Evolutionary conservation across 192 early-diverging fungal species (phyloP), one percentile per base, ranked within the genome.

Genomic region (Phycomyces nitens): DNA sequence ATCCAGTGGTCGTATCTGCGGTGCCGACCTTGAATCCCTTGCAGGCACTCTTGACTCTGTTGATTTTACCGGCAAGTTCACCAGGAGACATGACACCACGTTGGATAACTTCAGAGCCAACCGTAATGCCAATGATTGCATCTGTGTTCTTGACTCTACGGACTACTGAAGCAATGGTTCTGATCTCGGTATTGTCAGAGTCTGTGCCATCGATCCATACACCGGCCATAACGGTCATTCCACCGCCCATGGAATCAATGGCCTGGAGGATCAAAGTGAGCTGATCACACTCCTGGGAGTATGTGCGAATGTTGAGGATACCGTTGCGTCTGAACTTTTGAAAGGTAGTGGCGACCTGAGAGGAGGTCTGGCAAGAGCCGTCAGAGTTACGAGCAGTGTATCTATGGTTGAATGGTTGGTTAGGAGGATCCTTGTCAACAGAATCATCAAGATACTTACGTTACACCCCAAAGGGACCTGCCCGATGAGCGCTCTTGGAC

Each of bases 1-100:
- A 77, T 41, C 72, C 66, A 39, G 74, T 70, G 54, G 78, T 75
- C n/a, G 81, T 83, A 65, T 86, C 84, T 3, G 81, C 80, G 3
- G 74, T 76, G 20, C 79, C 81, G 1, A 86, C 81, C 9, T 68
- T 69, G 40, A 66, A 65, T 11, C 60, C 60, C 1, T n/a, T 21
- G 14, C 42, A 29, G 1, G 39, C 18, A 14, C 41, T 26, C 65
- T 73, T 73, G 56, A 73, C 71, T 24, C 56, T 12, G 3, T 53
- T 64, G 24, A 73, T 68, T 20, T 73, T 67, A 43, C 24, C 23
- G 20, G 53, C 65, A 22, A 73, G 49, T 5, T 53, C 39, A 26
- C 53, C 21, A 16, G 65, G 12, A 5, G 44, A 58, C 49, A 68
- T 21, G 11, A 0, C 1, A 14, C 54, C 39, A 10, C 47, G 58